A percentile compares a stretch with the other conserved stretches of the same genome.
Conservation (phyloP, 1,139 yeast genomes). For the Yamadazyma trypodendri region DNA sequence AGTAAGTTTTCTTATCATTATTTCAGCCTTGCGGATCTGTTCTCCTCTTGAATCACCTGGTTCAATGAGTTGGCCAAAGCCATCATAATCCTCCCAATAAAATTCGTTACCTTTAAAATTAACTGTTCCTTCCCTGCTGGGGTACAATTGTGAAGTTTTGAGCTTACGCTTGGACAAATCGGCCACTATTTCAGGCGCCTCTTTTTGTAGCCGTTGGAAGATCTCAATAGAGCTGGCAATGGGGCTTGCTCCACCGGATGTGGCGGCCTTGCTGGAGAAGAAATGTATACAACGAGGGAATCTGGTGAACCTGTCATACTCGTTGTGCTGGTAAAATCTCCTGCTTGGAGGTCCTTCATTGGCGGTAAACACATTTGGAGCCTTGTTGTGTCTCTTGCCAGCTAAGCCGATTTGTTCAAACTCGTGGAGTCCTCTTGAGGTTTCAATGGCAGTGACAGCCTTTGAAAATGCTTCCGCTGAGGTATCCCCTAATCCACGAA, state of each 20-base stretch:
- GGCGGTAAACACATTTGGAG: conserved; percentile 23
- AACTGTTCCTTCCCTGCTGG: conserved; percentile 2
- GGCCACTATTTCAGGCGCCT: conserved; percentile 19
- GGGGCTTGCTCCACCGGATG: conserved; percentile 26
- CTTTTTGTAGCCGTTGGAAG: conserved; percentile 16
- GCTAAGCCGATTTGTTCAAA: conserved; percentile 27
- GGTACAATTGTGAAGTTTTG: conserved; percentile 4
- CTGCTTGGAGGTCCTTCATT: conserved; percentile 23
- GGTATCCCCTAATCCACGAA: conserved; percentile 2
- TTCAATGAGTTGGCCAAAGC: conserved; percentile 4
- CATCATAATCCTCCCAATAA: conserved; percentile 4
- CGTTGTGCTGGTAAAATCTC: conserved; percentile 25
- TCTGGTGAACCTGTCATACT: conserved; percentile 24
- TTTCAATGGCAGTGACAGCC: conserved; percentile 2
- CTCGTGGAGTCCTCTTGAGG: conserved; percentile 3
- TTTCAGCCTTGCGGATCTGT: conserved; percentile 4
- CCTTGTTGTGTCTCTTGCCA: conserved; percentile 20
- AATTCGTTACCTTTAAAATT: conserved; percentile 4
- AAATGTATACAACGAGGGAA: conserved; percentile 25
- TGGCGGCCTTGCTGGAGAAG: conserved; percentile 15
- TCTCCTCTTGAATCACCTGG: conserved; percentile 2
- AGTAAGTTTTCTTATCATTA: conserved; percentile 1
- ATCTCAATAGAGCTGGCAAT: conserved; percentile 29
- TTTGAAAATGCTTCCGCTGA: conserved; percentile 3
- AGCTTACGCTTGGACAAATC: conserved; percentile 3